A percentile compares a stretch with the other conserved stretches of the same genome.
These are phyloP conservation scores for Penicillium sp. DNA, from an alignment of 2,329 filamentous ascomycete species.

Conservation along the genomic window DNA sequence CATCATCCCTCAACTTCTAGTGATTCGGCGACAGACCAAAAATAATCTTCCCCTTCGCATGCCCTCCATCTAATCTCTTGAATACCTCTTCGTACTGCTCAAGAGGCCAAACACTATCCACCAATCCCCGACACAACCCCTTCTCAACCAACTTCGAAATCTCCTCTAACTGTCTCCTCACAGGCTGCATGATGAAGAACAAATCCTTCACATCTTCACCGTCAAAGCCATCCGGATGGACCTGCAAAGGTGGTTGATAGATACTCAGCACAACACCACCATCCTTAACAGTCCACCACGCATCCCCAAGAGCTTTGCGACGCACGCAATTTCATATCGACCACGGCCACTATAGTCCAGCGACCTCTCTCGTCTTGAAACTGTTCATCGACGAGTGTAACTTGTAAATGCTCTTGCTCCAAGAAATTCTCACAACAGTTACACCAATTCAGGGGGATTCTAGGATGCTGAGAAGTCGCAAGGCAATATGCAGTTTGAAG, in stretches of 20 bases:
- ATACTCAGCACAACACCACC: constrained; percentile 44
- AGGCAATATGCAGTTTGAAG: too few relatives aligned
- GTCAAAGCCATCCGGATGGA: constrained; percentile 29
- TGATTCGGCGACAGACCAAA: constrained; percentile 27
- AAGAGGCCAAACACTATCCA: constrained; percentile 46
- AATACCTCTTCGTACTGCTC: constrained; percentile 45
- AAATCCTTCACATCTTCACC: constrained; percentile 32
- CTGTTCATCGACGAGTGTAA: too few relatives aligned
- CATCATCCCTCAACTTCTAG: background rate
- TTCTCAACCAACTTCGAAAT: constrained; percentile 44
- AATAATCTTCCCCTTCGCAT: constrained; percentile 48
- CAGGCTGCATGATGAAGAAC: constrained; percentile 47
- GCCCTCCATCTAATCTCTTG: constrained; percentile 40
- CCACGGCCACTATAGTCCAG: too few relatives aligned
- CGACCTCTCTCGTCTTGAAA: too few relatives aligned
- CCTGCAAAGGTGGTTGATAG: constrained; percentile 36
- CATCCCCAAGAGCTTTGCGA: constrained; percentile 44
- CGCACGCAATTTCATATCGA: too few relatives aligned
- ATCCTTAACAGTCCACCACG: constrained; percentile 45
- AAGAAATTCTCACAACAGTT: too few relatives aligned
- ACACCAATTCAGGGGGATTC: too few relatives aligned
- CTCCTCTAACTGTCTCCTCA: constrained; percentile 37
- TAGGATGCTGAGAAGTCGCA: too few relatives aligned
- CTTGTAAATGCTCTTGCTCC: too few relatives aligned
- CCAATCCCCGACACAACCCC: constrained; percentile 35